Base-by-base conservation (phyloP, 169 alveolate species). In the Besnoitia besnoiti region DNA sequence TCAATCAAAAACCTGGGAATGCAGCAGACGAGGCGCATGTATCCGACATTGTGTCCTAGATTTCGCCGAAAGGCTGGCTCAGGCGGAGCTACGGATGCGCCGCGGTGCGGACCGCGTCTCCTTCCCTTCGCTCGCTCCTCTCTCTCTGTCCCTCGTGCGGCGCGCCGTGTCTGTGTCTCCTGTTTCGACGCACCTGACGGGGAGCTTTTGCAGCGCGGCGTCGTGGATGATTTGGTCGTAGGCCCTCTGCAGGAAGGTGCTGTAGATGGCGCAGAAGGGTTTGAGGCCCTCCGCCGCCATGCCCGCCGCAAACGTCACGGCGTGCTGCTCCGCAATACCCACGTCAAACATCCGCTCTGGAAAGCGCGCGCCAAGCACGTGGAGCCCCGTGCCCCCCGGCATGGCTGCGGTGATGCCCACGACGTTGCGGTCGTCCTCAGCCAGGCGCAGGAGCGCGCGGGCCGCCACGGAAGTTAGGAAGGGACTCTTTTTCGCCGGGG, bases 271-370 rank as follows among this genome's bases (percentile, higher is more conserved):
- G 80, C 96, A 93, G 90, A 96, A 96, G 47, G 98, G 97, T 77
- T 95, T 96, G 67, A 95, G 92, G 16, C 96, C 97, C 84, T 93
- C 96, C 76, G 95, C 94, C 7, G 98, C 98, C 94, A 97, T 89
- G 33, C 98, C 98, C 2, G 98, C 97, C 35, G 97, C 92, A 67
- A 97, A 96, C 35, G 98, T 97, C 46, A 96, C 97, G 21, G 98
- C 98, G 89, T 97, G 98, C 91, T 92, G 99, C 90, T 97, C 99
- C 7, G 98, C 97, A 39, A 97, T 97, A 24, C 98, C 99, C 0
- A 97, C 99, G 90, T 97, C 99, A 85, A 96, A 97, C 89, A 94
- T 95, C 92, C 96, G 94, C 35, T 95, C 92, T n/a, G 96, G 97
- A 90, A 77, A 95, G 51, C 47, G 91, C 73, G 62, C 80, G 44